Percentiles rank a stretch among this genome's conserved stretches.
Evolutionary conservation across 192 early-diverging fungal species (phyloP).

Genomic region (Dissophora globulifera): DNA sequence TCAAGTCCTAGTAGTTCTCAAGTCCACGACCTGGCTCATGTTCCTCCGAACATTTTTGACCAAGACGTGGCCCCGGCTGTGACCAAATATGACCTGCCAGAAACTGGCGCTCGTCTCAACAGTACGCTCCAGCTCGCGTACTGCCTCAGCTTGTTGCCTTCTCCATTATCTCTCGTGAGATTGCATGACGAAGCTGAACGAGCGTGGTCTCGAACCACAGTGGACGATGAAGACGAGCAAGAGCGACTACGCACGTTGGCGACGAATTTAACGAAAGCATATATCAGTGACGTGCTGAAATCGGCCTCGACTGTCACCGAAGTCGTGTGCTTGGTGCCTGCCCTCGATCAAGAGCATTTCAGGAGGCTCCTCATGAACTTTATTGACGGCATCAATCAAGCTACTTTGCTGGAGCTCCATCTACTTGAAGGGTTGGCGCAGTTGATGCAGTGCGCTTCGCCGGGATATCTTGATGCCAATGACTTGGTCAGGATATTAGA

Average conservation of each 20-base stretch:
- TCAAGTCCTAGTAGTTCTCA: background rate
- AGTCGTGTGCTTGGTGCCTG: background rate
- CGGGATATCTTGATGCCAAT: background rate
- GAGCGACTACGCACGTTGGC: constrained; percentile 18
- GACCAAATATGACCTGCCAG: constrained; percentile 19
- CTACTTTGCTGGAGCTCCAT: background rate
- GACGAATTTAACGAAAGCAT: too few species aligned
- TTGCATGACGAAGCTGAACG: constrained; percentile 6
- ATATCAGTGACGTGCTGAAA: too few species aligned
- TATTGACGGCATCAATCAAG: background rate
- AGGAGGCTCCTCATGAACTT: background rate
- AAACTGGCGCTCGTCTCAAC: constrained; percentile 20
- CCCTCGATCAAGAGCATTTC: background rate
- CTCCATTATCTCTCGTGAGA: constrained; percentile 7
- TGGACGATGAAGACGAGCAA: constrained; percentile 22
- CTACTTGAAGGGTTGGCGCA: constrained; percentile 6
- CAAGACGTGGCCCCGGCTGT: constrained; percentile 22
- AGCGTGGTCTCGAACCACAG: constrained; percentile 17
- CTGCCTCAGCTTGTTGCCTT: constrained; percentile 19
- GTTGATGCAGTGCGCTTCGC: background rate
- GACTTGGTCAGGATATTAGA: constrained; percentile 6
- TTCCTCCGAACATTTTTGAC: constrained; percentile 15
- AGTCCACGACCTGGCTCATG: constrained; percentile 7
- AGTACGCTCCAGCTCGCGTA: constrained; percentile 26
- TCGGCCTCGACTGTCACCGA: too few species aligned